Percentiles rank a stretch among this genome's conserved stretches.
Evolutionary conservation across 2,329 filamentous ascomycete species (phyloP).

Genomic region (Paracorniculantispora psalliotae): DNA sequence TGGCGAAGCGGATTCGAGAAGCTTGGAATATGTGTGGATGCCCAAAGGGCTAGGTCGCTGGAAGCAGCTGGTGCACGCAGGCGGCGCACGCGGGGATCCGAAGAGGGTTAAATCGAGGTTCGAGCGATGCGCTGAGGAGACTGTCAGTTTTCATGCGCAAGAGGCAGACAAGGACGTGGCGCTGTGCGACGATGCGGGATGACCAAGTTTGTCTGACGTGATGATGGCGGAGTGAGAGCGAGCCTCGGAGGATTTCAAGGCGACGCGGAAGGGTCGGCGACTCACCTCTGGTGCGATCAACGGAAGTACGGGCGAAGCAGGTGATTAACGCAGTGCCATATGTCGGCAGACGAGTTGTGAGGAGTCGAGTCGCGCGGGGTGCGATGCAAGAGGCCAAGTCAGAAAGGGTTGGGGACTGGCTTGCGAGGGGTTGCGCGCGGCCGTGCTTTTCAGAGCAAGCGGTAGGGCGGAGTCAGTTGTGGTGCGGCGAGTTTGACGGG

Average conservation of each 20-base stretch:
- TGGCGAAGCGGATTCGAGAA: conserved; percentile 15
- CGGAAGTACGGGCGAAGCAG: background rate
- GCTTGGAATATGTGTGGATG: conserved; percentile 15
- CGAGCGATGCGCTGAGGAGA: conserved; percentile 1
- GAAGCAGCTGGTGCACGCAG: conserved; percentile 2
- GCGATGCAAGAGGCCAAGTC: background rate
- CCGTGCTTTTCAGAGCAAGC: conserved; percentile 7
- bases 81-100: background rate
- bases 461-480: conserved; percentile 1
- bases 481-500: conserved; percentile 7
- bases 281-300: conserved; percentile 1
- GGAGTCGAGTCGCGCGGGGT: background rate
- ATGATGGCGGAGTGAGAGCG: background rate
- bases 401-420: background rate
- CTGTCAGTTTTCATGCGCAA: conserved; percentile 1
- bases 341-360: conserved; percentile 5
- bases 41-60: conserved; percentile 1
- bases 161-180: background rate
- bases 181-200: background rate
- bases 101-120: background rate
- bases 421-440: conserved; percentile 8
- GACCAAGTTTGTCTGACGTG: conserved; percentile 4
- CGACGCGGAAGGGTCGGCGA: conserved; percentile 1
- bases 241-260: background rate
- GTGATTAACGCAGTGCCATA: conserved; percentile 5